A percentile compares a stretch with the other conserved stretches of the same genome.
Evolutionary conservation across 352 stramenopile genomes (phyloP).

Genomic region (Globisporangium megalacanthum): DNA sequence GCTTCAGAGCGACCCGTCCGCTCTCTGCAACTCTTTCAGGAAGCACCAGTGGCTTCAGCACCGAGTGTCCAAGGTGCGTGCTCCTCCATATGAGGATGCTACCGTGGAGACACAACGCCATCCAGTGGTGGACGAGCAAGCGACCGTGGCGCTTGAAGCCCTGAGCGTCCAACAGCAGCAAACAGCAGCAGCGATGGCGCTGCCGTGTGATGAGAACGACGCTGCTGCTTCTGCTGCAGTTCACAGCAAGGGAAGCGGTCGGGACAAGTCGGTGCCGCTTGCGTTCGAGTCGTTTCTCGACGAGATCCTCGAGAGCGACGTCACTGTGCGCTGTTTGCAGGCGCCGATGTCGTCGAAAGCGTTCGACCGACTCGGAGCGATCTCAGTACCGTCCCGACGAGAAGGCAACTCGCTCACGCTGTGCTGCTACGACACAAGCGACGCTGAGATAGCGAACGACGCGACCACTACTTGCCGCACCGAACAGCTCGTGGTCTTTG

Average conservation of each 20-base stretch:
- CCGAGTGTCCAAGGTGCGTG: conserved; percentile 13
- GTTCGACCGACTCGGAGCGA: conserved; percentile 29
- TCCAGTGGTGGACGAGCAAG: background rate
- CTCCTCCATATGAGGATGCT: too few relatives aligned
- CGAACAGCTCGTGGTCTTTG: conserved; percentile 44
- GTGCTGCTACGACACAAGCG: conserved; percentile 16
- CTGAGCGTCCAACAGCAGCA: conserved; percentile 4
- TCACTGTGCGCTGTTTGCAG: conserved; percentile 18
- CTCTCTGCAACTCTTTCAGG: conserved; percentile 32
- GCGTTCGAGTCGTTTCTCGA: conserved; percentile 27
- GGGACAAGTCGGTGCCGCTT: conserved; percentile 7
- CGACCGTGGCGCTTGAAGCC: background rate
- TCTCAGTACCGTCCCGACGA: conserved; percentile 44
- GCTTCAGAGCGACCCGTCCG: conserved; percentile 1
- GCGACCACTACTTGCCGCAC: background rate
- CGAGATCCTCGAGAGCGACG: conserved; percentile 24
- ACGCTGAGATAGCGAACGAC: background rate
- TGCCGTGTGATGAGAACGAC: conserved; percentile 1
- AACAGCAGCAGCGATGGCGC: conserved; percentile 1
- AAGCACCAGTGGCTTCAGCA: conserved; percentile 38
- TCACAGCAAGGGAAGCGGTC: conserved; percentile 1
- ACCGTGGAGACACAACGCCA: background rate
- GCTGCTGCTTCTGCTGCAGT: conserved; percentile 5
- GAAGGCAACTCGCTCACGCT: conserved; percentile 64
- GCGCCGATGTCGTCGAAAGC: conserved; percentile 12